phyloP scores from a whole-genome alignment of 1,139 yeast genomes.

The Blastobotrys capitulatus region DNA sequence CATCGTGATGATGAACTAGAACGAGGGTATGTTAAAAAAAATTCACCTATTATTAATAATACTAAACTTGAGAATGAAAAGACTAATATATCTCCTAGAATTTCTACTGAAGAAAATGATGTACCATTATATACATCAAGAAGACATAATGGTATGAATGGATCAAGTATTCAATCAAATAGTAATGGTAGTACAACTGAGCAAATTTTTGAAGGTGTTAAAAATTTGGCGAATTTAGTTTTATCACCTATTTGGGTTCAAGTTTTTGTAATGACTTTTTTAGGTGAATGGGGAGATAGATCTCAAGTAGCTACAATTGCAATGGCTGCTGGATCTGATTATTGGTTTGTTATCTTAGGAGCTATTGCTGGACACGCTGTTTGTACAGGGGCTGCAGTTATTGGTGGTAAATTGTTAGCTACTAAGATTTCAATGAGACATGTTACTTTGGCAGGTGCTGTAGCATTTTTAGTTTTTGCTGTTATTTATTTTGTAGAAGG shows the following conservation, averaged over 20 bases:
- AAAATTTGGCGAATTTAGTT: conserved; percentile 53
- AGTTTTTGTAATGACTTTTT: conserved; percentile 90
- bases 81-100: conserved; percentile 27
- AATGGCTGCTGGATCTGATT: conserved; percentile 95
- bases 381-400: conserved; percentile 90
- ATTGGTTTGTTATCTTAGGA: conserved; percentile 84
- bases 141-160: conserved; percentile 14
- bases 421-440: conserved; percentile 85
- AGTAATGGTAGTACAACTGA: conserved; percentile 1
- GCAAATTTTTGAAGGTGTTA: conserved; percentile 34
- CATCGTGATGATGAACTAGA: conserved; percentile 51
- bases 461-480: conserved; percentile 78
- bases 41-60: conserved; percentile 18
- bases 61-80: conserved; percentile 21
- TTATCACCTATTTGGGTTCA: conserved; percentile 92
- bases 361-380: conserved; percentile 84
- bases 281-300: conserved; percentile 99
- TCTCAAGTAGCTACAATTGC: conserved; percentile 98
- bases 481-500: conserved; percentile 53
- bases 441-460: conserved; percentile 86
- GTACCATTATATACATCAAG: conserved; percentile 24
- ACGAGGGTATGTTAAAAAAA: conserved; percentile 43
- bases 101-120: conserved; percentile 26
- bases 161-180: not conserved
- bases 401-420: conserved; percentile 90